Evolutionary conservation across 2,329 filamentous ascomycete genomes (phyloP).

Genomic region (Proliferodiscus dingleyae): DNA sequence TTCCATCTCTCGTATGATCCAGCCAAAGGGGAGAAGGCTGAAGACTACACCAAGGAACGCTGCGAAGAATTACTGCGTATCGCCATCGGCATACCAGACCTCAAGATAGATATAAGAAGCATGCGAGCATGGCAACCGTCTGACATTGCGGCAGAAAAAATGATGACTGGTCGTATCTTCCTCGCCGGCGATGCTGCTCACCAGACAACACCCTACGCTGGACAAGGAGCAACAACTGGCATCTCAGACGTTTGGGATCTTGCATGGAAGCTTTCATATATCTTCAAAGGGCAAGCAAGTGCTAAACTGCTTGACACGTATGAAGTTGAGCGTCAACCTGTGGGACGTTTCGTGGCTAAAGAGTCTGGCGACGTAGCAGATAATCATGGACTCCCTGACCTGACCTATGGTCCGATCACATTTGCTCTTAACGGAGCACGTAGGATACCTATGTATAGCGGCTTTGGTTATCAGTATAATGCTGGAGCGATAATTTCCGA

Average conservation of each 20-base stretch:
- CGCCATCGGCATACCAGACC: conserved; percentile 29
- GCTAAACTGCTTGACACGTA: conserved; percentile 35
- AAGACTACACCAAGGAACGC: conserved; percentile 19
- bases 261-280: conserved; percentile 38
- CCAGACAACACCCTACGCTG: conserved; percentile 42
- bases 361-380: conserved; percentile 10
- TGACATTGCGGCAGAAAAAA: conserved; percentile 27
- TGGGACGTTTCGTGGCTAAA: conserved; percentile 23
- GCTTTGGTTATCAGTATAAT: conserved; percentile 17
- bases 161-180: conserved; percentile 31
- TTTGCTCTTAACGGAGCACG: neutral
- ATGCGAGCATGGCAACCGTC: conserved; percentile 32
- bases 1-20: conserved; percentile 27
- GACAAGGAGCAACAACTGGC: conserved; percentile 37
- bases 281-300: conserved; percentile 24
- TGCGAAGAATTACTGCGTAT: conserved; percentile 24
- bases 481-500: conserved; percentile 5
- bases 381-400: conserved; percentile 10
- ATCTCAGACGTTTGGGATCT: conserved; percentile 39
- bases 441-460: conserved; percentile 5
- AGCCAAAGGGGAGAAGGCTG: conserved; percentile 16
- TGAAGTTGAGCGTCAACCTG: conserved; percentile 35
- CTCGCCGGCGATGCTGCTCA: conserved; percentile 48
- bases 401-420: neutral
- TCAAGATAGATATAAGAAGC: conserved; percentile 32